phyloP scores from a whole-genome alignment of 768 basidiomycete genomes.

The Trametes elegans region DNA sequence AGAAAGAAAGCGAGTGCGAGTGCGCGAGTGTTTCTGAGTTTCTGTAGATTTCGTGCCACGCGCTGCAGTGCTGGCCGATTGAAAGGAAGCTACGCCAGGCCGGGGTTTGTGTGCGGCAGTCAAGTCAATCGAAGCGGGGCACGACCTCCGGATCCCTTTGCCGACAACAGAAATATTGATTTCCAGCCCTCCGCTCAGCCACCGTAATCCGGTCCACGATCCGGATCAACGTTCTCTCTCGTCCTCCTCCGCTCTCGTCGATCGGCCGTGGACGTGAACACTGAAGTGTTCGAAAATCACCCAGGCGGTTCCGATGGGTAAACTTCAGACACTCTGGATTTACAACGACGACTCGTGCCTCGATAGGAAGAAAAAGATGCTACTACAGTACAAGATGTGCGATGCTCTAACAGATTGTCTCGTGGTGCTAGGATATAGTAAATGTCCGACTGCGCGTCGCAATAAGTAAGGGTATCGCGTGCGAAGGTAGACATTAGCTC shows the following conservation, averaged over 20 bases:
- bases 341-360: constrained; percentile 20
- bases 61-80: not conserved
- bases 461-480: constrained; percentile 53
- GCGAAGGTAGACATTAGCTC: constrained; percentile 47
- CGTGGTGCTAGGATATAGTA: constrained; percentile 50
- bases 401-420: constrained; percentile 73
- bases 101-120: not conserved
- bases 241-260: not conserved
- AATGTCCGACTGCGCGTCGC: constrained; percentile 49
- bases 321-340: constrained; percentile 9
- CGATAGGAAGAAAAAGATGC: constrained; percentile 20
- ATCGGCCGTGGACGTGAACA: not conserved
- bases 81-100: not conserved
- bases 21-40: not conserved
- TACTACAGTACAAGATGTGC: constrained; percentile 44
- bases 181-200: constrained; percentile 9
- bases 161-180: not conserved
- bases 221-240: constrained; percentile 4
- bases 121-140: not conserved
- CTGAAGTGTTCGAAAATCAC: no score
- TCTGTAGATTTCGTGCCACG: not conserved
- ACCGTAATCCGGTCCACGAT: constrained; percentile 1
- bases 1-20: not conserved
- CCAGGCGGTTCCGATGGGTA: not conserved
- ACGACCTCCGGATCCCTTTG: not conserved